Base-by-base conservation (phyloP, 495 filamentous ascomycete genomes). In the Aspergillus cristatus region DNA sequence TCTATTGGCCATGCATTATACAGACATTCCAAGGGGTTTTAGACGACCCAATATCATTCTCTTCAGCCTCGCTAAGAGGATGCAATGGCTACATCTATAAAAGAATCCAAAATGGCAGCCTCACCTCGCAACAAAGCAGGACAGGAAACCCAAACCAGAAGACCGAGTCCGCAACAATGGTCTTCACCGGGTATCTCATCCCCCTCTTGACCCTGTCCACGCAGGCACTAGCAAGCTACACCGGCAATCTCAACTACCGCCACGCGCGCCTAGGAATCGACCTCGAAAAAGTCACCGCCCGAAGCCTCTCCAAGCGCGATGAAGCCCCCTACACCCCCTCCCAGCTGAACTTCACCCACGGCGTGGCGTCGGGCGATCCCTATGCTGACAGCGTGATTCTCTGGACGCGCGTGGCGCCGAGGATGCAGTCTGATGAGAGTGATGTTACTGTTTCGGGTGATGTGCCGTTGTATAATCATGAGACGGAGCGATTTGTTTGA, bases 331-430 rank as follows among this genome's bases (percentile, higher is more conserved):
- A 67, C 57, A 45, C 57, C 26, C 45, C 73, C 13, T 59, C 60
- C 15, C 44, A 67, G 40, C 57, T 81, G 30, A 68, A 70, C 42
- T 82, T 84, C 52, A 83, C 79, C 6, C 80, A 82, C 42, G 75
- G 79, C 41, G 68, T 83, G 8, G 79, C 80, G n/a, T 79, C 74
- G 7, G 80, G 80, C 7, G 80, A 84, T 45, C 80, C 80, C 2
- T 81, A 76, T 46, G 53, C 72, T 12, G 55, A 73, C 46, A 77
- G 71, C 14, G 71, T 83, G 2, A 77, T 84, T 38, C 63, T 84
- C 0, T 83, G 79, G 79, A 82, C 80, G 0, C 60, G 79, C n/a
- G 61, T 68, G n/a, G 68, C 75, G 5, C 80, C 79, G 20, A 45
- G 34, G 5, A 16, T 41, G 7, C 68, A 66, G 8, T 72, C 76